These are phyloP conservation scores for Blumeriella jaapii DNA, from an alignment of 2,329 filamentous ascomycete species.

Conservation along the genomic window DNA sequence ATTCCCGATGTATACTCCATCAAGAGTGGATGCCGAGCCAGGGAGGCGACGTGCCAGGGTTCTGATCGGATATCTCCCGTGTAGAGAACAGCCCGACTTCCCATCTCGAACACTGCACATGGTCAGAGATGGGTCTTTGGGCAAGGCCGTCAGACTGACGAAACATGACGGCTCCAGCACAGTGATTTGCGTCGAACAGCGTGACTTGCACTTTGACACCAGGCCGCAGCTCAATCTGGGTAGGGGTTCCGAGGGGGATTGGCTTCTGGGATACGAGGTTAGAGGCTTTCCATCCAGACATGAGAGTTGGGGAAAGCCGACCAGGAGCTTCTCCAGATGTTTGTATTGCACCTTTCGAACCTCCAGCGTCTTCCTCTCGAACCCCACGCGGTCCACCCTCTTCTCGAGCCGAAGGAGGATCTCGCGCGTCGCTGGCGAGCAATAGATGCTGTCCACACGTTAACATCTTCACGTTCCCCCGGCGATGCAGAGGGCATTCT, in stretches of 20 bases:
- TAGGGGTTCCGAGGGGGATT: conserved; percentile 72
- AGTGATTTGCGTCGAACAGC: conserved; percentile 85
- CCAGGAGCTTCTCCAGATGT: conserved; percentile 59
- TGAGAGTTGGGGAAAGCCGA: conserved; percentile 25
- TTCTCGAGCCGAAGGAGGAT: conserved; percentile 72
- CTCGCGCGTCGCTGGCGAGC: conserved; percentile 71
- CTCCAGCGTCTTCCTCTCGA: conserved; percentile 66
- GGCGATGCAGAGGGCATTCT: neutral
- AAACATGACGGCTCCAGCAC: conserved; percentile 84
- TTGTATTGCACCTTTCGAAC: conserved; percentile 62
- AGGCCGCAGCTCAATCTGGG: conserved; percentile 60
- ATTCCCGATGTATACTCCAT: conserved; percentile 60
- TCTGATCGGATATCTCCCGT: conserved; percentile 85
- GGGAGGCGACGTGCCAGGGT: conserved; percentile 68
- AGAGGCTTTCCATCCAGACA: neutral
- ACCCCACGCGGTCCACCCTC: conserved; percentile 70
- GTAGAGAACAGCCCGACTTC: conserved; percentile 65
- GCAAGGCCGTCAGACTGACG: conserved; percentile 30
- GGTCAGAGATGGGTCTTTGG: neutral
- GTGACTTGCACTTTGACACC: conserved; percentile 65
- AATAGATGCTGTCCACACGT: conserved; percentile 53
- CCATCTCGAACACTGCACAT: conserved; percentile 55
- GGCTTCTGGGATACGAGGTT: conserved; percentile 59
- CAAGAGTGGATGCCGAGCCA: conserved; percentile 60
- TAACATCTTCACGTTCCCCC: conserved; percentile 5